These are phyloP conservation scores for Hanseniaspora guilliermondii DNA, from an alignment of 805 yeast genomes.

Conservation along the genomic window DNA sequence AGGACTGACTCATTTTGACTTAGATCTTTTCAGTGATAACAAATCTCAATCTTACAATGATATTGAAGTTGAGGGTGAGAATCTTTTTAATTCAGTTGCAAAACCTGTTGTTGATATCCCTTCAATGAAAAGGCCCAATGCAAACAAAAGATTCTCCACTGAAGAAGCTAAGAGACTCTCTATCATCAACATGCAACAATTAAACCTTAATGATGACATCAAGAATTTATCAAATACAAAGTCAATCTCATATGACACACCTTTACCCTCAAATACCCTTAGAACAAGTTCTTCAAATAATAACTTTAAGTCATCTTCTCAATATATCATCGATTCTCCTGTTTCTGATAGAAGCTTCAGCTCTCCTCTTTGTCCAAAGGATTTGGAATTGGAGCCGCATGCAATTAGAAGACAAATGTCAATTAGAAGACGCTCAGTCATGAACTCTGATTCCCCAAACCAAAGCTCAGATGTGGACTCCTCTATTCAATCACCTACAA, in stretches of 20 bases:
- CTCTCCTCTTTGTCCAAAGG: neutral
- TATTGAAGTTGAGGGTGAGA: constrained; percentile 5
- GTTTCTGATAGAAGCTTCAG: neutral
- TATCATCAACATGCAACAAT: neutral
- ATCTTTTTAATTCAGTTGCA: neutral
- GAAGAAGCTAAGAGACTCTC: constrained; percentile 10
- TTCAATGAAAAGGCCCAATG: neutral
- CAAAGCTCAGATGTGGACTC: neutral
- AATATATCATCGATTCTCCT: neutral
- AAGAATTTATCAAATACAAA: neutral
- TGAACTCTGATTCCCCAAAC: neutral
- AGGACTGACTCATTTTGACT: neutral
- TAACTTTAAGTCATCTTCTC: neutral
- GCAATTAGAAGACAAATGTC: constrained; percentile 6
- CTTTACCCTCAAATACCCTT: neutral
- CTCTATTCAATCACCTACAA: neutral
- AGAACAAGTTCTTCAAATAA: neutral
- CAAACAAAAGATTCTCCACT: constrained; percentile 6
- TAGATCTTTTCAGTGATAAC: neutral
- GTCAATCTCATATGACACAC: neutral
- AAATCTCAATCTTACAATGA: neutral
- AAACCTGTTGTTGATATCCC: neutral
- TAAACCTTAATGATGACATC: neutral
- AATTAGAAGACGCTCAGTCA: neutral
- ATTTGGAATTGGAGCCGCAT: neutral